Evolutionary conservation across 108 stramenopile species (phyloP).

Genomic region (Pinguiococcus pyrenoidosus): DNA sequence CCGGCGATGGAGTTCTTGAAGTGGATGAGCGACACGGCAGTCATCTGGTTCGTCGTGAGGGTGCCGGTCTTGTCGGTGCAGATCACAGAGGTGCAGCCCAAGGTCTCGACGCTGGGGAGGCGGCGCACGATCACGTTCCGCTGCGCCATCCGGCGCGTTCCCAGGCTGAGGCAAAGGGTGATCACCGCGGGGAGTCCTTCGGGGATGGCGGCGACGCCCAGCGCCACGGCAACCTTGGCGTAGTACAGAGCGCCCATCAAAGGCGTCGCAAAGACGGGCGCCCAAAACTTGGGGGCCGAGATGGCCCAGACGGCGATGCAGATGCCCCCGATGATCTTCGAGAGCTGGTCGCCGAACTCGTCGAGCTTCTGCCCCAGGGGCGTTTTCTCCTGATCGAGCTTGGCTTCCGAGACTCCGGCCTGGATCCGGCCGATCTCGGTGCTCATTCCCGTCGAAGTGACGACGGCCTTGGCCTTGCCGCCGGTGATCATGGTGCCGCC

Average conservation of each 20-base stretch:
- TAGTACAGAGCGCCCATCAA: slow-evolving; percentile 35
- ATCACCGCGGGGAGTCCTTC: slow-evolving; percentile 66
- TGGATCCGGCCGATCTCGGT: slow-evolving; percentile 95
- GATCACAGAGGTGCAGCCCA: slow-evolving; percentile 84
- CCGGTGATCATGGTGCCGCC: slow-evolving; percentile 77
- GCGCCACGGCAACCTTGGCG: slow-evolving; percentile 76
- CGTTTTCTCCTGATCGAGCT: slow-evolving; percentile 61
- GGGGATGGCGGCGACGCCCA: slow-evolving; percentile 94
- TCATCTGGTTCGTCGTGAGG: slow-evolving; percentile 93
- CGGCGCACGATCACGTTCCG: slow-evolving; percentile 78
- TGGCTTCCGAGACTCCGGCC: slow-evolving; percentile 39
- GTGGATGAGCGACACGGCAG: slow-evolving; percentile 30
- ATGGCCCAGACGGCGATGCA: slow-evolving; percentile 77
- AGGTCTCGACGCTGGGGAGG: slow-evolving; percentile 81
- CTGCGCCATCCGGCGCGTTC: slow-evolving; percentile 79
- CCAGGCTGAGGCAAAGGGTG: slow-evolving; percentile 60
- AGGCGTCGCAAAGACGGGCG: slow-evolving; percentile 57
- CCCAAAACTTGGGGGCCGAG: slow-evolving; percentile 62
- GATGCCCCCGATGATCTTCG: slow-evolving; percentile 75
- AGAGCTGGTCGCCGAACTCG: slow-evolving; percentile 80
- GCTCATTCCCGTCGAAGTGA: slow-evolving; percentile 64
- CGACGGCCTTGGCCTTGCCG: slow-evolving; percentile 72
- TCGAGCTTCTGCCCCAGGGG: slow-evolving; percentile 84
- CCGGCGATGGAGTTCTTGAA: too few relatives aligned
- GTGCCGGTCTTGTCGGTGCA: slow-evolving; percentile 96